Conservation (phyloP, 1,284 basidiomycete genomes). For the Cystobasidiaceae sp. region DNA sequence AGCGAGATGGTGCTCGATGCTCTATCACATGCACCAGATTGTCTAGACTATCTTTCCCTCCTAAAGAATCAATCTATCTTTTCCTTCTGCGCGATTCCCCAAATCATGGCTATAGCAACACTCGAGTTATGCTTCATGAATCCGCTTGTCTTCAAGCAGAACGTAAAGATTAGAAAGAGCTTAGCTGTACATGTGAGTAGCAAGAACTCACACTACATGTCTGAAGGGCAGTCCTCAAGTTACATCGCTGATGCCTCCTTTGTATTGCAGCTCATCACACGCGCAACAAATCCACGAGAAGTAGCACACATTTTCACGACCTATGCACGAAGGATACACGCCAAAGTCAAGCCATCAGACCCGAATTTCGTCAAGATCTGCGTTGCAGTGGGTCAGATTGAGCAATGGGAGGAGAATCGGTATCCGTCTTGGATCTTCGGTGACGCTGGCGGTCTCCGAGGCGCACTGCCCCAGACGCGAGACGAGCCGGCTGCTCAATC, state of each 20-base stretch:
- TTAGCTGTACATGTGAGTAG: constrained; percentile 68
- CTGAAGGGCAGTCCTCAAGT: background rate
- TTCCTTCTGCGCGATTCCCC: constrained; percentile 94
- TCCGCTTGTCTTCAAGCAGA: constrained; percentile 74
- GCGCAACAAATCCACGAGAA: constrained; percentile 83
- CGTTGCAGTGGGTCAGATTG: constrained; percentile 78
- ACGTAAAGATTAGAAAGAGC: constrained; percentile 94
- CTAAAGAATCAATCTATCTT: constrained; percentile 89
- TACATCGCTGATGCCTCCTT: no score
- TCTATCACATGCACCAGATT: constrained; percentile 73
- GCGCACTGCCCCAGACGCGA: constrained; percentile 21
- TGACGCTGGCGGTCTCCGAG: background rate
- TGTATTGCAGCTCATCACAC: constrained; percentile 85
- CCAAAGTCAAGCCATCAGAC: constrained; percentile 70
- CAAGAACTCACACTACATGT: background rate
- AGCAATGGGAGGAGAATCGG: constrained; percentile 73
- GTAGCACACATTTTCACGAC: constrained; percentile 83
- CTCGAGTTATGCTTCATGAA: constrained; percentile 91
- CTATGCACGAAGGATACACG: constrained; percentile 76
- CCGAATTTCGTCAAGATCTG: constrained; percentile 79
- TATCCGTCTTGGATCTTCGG: constrained; percentile 39
- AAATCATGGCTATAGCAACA: constrained; percentile 94
- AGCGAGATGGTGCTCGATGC: constrained; percentile 88
- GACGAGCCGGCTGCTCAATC: constrained; percentile 12
- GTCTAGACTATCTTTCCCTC: constrained; percentile 82